Evolutionary conservation across 23 red algal species (phyloP), one percentile per base, ranked within the genome.

Genomic region (Gracilariopsis chorda): DNA sequence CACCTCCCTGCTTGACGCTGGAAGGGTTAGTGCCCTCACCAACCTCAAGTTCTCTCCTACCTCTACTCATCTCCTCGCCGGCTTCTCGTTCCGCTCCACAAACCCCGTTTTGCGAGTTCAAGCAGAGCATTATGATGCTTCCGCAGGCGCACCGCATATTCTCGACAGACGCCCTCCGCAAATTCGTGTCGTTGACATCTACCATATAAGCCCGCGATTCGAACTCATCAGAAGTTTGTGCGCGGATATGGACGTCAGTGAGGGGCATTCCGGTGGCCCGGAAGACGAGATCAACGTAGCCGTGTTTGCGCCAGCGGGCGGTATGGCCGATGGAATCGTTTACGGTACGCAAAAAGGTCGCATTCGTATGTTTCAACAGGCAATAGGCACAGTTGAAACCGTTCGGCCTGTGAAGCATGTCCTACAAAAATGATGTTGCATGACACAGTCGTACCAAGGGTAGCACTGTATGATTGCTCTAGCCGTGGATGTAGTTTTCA

Each of bases 271-370:
- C 6, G 87, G 81, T 32, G 85, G 87, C 9, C 78, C 90, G 4
- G 69, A 86, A 46, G 94, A 96, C 49, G 94, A 96, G 86, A 96
- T 96, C 75, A 96, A 96, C 52, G 86, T 91, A 17, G 94, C 94
- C 0, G 80, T 96, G 37, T 96, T 96, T 88, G 84, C 87, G 20
- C 79, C 88, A 32, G 59, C 8, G 34, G 21, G 41, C 0, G 80
- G 78, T 27, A n/a, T 86, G 3, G 83, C 88, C 30, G 82, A 88
- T 67, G 94, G 77, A 23, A 76, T 96, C 39, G 75, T 92, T 78
- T 96, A 96, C 58, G 94, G 94, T 23, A 96, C 87, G 48, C 94
- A 96, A 81, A 96, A 80, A 45, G 94, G 94, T 8, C 89, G 94
- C 49, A 96, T 96, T 45, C 87, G 94, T 20, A 75, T 96, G 45